Base-by-base conservation (phyloP, 805 yeast species). In the Millerozyma miso region DNA sequence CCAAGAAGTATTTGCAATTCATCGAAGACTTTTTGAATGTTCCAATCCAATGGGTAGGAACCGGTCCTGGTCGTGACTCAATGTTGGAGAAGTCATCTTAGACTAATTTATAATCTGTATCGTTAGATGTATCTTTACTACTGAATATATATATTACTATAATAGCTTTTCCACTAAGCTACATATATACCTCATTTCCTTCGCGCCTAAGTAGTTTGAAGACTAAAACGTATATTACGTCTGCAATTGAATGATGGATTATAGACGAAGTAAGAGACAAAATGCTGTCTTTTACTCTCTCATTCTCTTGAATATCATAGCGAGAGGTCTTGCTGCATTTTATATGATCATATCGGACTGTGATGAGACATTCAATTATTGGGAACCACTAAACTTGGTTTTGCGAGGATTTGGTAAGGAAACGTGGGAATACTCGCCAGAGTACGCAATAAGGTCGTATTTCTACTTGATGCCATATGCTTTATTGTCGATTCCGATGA, bases 401-500 rank as follows among this genome's bases (percentile, higher is more conserved):
- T 62, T 83, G 1, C 75, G 96, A 50, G 85, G 84, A 2, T 88
- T 88, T 60, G 98, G 97, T 1, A 85, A 89, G 53, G 89, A 89
- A 61, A 90, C 97, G 0, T 90, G 97, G 97, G 97, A 90, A 58
- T 91, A 90, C 60, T 87, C 96, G 0, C 97, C 97, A 0, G 85
- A 76, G 41, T 88, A 78, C 55, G 88, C 96, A 14, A 87, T 90
- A 42, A 67, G 98, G 50, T 87, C 96, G 2, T 91, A 93, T 81
- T 74, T 85, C 2, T 89, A 85, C 52, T 65, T 90, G 19, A 47
- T 80, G 4, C 86, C 79, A 1, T 75, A 73, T 50, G 66, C 60
- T 43, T 1, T 63, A 5, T 37, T 62, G 8, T 58, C 60, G 1
- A 52, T 39, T 37, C 66, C 69, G 14, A 16, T 51, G 5, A 47